Evolutionary conservation across 495 filamentous ascomycete genomes (phyloP), one percentile per base, ranked within the genome.

Genomic region (Podospora fimiseda): DNA sequence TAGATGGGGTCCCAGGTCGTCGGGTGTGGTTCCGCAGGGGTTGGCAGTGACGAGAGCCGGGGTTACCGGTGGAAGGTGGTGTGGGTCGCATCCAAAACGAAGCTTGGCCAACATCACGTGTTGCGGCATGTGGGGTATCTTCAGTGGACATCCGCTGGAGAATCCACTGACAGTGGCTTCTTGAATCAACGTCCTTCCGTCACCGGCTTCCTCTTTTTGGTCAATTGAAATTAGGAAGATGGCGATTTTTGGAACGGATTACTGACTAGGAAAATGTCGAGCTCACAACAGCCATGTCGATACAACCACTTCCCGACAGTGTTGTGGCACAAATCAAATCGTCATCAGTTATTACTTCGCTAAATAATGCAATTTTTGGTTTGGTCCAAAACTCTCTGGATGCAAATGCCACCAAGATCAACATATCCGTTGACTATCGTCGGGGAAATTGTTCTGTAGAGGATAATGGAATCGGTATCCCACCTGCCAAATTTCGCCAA

Each of bases 321-420:
- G 90, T 89, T 48, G 75, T 82, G 48, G 80, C 85, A n/a, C 91
- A 92, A 62, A 85, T 98, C 67, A 88, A 87, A 58, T 96, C 92
- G 1, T 95, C 91, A 2, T 82, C 80, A 6, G 74, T 77, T 19
- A 86, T 97, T 56, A 87, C 82, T 2, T 81, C 85, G 23, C 70
- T 98, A 43, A 83, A 85, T 57, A 82, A 70, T 20, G 92, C 89
- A 3, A 72, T 90, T 37, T 68, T 80, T 48, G 86, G 88, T 46
- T 73, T 98, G n/a, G 56, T 92, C 7, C 81, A 88, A 60, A 98
- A 98, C 68, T 80, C 89, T 1, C 75, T 98, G 18, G 93, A 98
- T 71, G 88, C 91, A 16, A 69, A 73, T 18, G 84, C 92, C 15
- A 81, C 73, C 36, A 88, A 80, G 51, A 70, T 96, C 44, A 80